These are phyloP conservation scores for Eucalyptus brandiana DNA, from an alignment of 345 rosid genomes.

Conservation along the genomic window DNA sequence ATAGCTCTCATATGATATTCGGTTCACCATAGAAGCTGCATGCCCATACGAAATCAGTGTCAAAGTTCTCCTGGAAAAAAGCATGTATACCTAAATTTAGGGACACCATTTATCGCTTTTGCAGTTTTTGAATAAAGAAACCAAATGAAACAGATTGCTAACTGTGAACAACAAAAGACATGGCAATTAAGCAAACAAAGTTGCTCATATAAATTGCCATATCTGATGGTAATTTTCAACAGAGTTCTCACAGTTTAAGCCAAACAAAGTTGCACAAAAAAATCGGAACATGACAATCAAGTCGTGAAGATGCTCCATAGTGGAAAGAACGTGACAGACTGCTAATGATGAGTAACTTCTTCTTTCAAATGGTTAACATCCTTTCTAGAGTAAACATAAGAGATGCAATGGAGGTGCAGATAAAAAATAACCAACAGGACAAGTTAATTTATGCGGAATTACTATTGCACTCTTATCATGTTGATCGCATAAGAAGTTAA, in stretches of 20 bases:
- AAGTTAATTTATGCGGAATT: not conserved
- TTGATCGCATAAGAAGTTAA: not conserved
- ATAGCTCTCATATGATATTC: conserved; percentile 48
- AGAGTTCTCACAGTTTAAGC: not conserved
- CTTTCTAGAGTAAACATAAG: not conserved
- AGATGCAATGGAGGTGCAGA: not conserved
- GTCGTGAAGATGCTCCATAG: not conserved
- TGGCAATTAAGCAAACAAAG: not conserved
- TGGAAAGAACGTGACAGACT: not conserved
- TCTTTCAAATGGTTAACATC: not conserved
- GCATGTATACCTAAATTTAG: not conserved
- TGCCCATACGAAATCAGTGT: conserved; percentile 26
- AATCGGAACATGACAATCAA: not conserved
- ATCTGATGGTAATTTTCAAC: not conserved
- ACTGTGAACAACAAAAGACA: not conserved
- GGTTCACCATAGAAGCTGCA: conserved; percentile 95
- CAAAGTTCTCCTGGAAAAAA: conserved; percentile 17
- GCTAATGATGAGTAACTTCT: not conserved
- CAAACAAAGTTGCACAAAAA: not conserved
- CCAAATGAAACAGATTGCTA: not conserved
- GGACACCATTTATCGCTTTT: not conserved
- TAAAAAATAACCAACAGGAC: not conserved
- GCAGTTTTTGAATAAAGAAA: not conserved
- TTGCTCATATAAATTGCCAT: not conserved
- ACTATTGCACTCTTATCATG: not conserved